Evolutionary conservation across 306 rosid genomes (phyloP), one percentile per base, ranked within the genome.

Genomic region (Bauhinia variegata): DNA sequence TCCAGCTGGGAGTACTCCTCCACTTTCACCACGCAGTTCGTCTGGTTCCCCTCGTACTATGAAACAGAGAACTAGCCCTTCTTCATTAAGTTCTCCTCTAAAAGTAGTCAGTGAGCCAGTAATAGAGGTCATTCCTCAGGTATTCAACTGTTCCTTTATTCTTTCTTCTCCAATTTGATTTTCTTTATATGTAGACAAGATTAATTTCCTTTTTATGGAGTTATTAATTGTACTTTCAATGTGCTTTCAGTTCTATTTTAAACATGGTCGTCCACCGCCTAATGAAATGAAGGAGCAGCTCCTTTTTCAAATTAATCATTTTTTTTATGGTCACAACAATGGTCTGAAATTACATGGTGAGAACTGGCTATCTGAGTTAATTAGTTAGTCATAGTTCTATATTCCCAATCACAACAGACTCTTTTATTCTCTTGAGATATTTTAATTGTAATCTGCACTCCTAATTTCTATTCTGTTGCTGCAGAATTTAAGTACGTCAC

Each of bases 11-110:
- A 86, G 81, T 78, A 70, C 96, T 31, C 96, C 96, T 3, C 96
- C 96, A 37, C 90, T 89, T 68, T 89, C 96, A 36, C 96, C 96
- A 0, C 88, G 90, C 81, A 89, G 96, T 63, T 84, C 92, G 46
- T 76, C 88, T 78, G 85, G 92, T 54, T 89, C 96, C 19, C 96
- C 96, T 12, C 90, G 89, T 8, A 68, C 78, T 12, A 58, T 60
- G 13, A 89, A 86, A 74, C 96, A 76, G 64, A 80, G 87, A 65
- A 77, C 70, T 54, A 89, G 89, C 72, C 92, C 92, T 70, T 85
- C 88, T 68, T 78, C 89, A 54, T 69, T 84, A 38, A 72, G 84
- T 33, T 86, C 90, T 78, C 96, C 96, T 2, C 77, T 89, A 68
- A 89, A 89, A 73, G 47, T 86, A 63, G 79, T 58, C 60, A 70